A percentile compares a stretch with the other conserved stretches of the same genome.
Conservation (phyloP, 2,329 filamentous ascomycete genomes). For the Diaporthe vexans region DNA sequence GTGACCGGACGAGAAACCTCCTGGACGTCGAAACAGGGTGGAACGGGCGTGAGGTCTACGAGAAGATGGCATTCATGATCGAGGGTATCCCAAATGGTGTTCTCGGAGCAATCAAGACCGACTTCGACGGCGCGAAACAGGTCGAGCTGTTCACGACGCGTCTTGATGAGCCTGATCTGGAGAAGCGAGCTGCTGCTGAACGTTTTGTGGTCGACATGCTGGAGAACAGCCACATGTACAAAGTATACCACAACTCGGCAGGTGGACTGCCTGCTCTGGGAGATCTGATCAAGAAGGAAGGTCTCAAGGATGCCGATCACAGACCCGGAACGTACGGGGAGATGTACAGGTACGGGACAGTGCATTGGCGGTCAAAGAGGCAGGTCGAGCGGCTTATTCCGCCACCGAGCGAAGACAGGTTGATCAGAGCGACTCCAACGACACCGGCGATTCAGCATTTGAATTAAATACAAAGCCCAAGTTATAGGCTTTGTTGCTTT, state of each 20-base stretch:
- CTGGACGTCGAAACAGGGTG: conserved; percentile 2
- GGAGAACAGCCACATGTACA: conserved; percentile 27
- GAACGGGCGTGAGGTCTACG: conserved; percentile 10
- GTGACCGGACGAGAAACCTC: conserved; percentile 16
- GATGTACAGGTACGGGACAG: conserved; percentile 15
- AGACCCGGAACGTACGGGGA: conserved; percentile 15
- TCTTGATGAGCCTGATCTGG: conserved; percentile 10
- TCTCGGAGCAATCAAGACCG: conserved; percentile 6
- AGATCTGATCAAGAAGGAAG: conserved; percentile 32
- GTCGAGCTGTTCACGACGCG: conserved; percentile 28
- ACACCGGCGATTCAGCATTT: not conserved
- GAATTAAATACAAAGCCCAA: not conserved
- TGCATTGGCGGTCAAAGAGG: conserved; percentile 24
- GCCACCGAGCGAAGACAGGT: not conserved
- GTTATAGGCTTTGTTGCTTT: not conserved
- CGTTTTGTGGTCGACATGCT: conserved; percentile 36
- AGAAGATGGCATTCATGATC: conserved; percentile 12
- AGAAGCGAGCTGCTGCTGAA: conserved; percentile 23
- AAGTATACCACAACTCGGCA: conserved; percentile 23
- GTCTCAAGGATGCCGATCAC: conserved; percentile 26
- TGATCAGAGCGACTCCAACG: conserved; percentile 11
- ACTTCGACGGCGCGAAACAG: conserved; percentile 27
- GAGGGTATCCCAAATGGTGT: conserved; percentile 15
- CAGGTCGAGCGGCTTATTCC: not conserved
- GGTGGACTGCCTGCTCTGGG: conserved; percentile 13